These are phyloP conservation scores for Dimocarpus longan DNA, from an alignment of 345 rosid genomes.

Conservation along the genomic window DNA sequence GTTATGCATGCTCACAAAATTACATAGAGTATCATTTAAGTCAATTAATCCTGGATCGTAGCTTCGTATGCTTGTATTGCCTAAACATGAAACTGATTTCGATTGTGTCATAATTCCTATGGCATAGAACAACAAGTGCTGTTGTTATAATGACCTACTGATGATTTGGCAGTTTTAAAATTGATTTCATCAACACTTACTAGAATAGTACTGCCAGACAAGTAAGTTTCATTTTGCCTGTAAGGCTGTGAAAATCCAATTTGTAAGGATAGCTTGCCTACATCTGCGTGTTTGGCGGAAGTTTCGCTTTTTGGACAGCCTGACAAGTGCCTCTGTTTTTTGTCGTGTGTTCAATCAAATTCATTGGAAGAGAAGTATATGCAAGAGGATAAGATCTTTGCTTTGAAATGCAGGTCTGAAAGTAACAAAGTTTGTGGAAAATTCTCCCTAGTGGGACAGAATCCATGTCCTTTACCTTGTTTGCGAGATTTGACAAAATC, in stretches of 20 bases:
- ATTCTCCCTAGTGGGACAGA: no score
- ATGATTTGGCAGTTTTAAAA: background rate
- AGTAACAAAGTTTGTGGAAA: no score
- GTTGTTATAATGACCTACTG: background rate
- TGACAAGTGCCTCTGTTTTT: background rate
- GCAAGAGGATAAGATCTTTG: no score
- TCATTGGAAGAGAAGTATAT: no score
- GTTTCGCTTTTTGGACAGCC: background rate
- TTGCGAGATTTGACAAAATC: no score
- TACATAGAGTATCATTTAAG: background rate
- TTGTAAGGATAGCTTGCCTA: background rate
- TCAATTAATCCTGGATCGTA: background rate
- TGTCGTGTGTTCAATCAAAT: no score
- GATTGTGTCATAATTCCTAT: background rate
- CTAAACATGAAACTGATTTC: background rate
- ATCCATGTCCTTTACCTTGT: no score
- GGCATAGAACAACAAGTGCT: background rate
- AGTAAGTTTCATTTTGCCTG: background rate
- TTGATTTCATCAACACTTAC: background rate
- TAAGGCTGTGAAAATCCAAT: no score
- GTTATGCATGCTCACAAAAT: background rate
- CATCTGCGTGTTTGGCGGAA: background rate
- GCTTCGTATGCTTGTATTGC: background rate
- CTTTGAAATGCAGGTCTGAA: no score
- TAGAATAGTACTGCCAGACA: background rate